Base-by-base conservation (phyloP, 768 basidiomycete genomes). In the Mycena amicta region DNA sequence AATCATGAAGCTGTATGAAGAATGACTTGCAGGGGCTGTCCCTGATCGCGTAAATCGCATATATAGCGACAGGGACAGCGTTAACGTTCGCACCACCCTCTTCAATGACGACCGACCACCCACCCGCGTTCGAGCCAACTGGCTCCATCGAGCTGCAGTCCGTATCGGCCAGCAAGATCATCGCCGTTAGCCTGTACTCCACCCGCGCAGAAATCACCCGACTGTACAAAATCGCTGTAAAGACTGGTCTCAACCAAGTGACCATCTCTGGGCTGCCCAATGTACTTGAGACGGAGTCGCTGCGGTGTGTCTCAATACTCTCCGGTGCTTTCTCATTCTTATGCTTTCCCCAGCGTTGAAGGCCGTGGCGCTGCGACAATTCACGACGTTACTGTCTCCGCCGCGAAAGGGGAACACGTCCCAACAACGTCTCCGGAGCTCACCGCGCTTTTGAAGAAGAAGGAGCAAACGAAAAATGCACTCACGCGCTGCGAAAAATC, bases 311-410 rank as follows among this genome's bases (percentile, higher is more conserved):
- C n/a, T 5, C 33, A 27, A 6, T 43, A 40, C 18, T 22, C 27
- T 16, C 20, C 27, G 1, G 11, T 37, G n/a, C n/a, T n/a, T n/a
- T 46, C 26, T 4, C 26, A 27, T 16, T 30, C 4, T 33, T 52
- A 30, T 12, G 51, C 56, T 11, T 27, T 0, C 12, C 16, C 15
- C 54, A 80, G 80, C 55, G 79, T 80, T 3, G 77, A 81, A 68
- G 80, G 79, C 11, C 64, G 72, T 20, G 77, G 79, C n/a, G 62
- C 68, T 39, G 79, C 77, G 4, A 79, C 75, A 0, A 81, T 82
- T 41, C 78, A 81, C 47, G 79, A 80, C 56, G 78, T 81, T 1
- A 71, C 74, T 16, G 57, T 78, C 2, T 47, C 66, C 4, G 16
- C 41, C 8, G 63, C 64, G 16, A 45, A 37, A 11, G 57, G 43